phyloP scores from a whole-genome alignment of 129 eudicot species.

The Centrapalus pauciflorus region DNA sequence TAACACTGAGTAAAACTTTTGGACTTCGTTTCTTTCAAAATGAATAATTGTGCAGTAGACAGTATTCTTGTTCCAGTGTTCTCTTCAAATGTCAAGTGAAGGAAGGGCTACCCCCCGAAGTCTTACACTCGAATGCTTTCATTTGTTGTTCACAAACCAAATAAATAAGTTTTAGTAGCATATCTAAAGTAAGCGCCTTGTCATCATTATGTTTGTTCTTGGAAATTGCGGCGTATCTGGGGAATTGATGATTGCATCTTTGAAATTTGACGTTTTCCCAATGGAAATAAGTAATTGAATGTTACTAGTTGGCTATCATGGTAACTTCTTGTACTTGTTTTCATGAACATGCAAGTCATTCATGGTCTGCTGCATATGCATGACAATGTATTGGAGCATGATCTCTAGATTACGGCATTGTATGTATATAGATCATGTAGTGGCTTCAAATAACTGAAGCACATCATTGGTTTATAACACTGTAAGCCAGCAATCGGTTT shows the following conservation, averaged over 20 bases:
- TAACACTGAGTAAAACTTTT: not conserved
- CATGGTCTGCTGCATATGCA: not conserved
- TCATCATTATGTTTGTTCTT: constrained; percentile 3
- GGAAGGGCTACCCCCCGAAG: not conserved
- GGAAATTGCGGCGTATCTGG: not conserved
- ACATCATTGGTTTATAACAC: not conserved
- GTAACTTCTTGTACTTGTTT: not conserved
- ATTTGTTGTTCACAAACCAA: not conserved
- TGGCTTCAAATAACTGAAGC: constrained; percentile 4
- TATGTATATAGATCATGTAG: not conserved
- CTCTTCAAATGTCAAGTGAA: not conserved
- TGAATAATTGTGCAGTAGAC: not conserved
- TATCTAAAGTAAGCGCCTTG: not conserved
- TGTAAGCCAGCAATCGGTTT: not conserved
- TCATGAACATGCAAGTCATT: constrained; percentile 1
- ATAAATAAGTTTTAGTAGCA: not conserved
- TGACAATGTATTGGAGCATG: not conserved
- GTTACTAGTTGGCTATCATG: not conserved
- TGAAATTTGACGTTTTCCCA: not conserved
- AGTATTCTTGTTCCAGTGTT: not conserved
- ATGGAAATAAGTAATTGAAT: constrained; percentile 3
- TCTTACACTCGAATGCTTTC: not conserved
- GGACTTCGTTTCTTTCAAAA: not conserved
- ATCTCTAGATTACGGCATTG: not conserved
- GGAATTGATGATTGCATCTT: not conserved